Evolutionary conservation across 805 yeast genomes (phyloP).

Genomic region (Wickerhamomyces subpelliculosus): DNA sequence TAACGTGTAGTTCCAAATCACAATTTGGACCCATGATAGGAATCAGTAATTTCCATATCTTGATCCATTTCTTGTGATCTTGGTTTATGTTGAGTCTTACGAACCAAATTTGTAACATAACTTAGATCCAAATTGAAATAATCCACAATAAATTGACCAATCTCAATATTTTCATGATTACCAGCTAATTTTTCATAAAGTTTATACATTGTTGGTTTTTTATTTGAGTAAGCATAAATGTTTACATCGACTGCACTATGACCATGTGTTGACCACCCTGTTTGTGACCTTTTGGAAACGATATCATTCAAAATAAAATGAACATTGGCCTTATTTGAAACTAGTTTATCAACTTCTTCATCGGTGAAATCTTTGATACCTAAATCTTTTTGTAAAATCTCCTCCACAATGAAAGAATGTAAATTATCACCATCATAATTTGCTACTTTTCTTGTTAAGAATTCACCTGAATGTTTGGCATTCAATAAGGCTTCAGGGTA

Average conservation of each 20-base stretch:
- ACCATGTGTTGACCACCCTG: conserved; percentile 97
- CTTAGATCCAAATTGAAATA: conserved; percentile 40
- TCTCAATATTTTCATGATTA: conserved; percentile 79
- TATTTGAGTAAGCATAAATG: conserved; percentile 73
- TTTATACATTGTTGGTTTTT: conserved; percentile 32
- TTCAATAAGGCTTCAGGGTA: conserved; percentile 67
- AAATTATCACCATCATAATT: conserved; percentile 27
- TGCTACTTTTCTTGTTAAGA: conserved; percentile 41
- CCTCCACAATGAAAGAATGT: conserved; percentile 40
- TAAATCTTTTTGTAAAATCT: conserved; percentile 54
- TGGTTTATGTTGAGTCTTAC: conserved; percentile 40
- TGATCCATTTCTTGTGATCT: background rate
- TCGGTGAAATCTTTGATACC: conserved; percentile 54
- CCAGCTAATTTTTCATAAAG: conserved; percentile 53
- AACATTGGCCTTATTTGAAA: conserved; percentile 26
- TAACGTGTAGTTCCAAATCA: too few relatives aligned
- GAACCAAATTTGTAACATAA: conserved; percentile 41
- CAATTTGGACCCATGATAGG: too few relatives aligned
- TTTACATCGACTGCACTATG: conserved; percentile 96
- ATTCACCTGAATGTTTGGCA: conserved; percentile 76
- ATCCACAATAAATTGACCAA: conserved; percentile 66
- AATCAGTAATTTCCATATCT: background rate
- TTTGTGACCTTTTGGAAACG: conserved; percentile 74
- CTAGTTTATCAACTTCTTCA: conserved; percentile 44
- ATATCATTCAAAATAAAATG: conserved; percentile 54